These are phyloP conservation scores for Kwoniella mangroviensis DNA, from an alignment of 768 basidiomycete species.

Conservation along the genomic window DNA sequence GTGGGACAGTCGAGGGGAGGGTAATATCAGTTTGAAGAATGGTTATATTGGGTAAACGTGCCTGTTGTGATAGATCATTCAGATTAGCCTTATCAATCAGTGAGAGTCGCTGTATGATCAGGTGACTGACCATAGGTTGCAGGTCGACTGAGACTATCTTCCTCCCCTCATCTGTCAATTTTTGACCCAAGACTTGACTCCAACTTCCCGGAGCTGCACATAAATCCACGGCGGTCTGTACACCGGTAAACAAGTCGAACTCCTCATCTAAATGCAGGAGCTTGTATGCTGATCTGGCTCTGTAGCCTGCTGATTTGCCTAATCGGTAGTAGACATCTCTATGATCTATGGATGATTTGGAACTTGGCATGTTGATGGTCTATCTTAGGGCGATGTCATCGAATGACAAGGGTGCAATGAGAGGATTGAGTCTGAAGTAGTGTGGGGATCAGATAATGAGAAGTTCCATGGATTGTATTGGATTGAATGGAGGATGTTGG, in stretches of 20 bases:
- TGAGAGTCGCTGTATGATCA: not conserved
- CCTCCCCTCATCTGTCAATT: conserved; percentile 37
- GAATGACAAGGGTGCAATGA: too few relatives aligned
- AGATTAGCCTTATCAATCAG: not conserved
- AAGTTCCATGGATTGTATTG: too few relatives aligned
- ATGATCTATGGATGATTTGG: conserved; percentile 54
- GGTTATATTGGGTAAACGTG: conserved; percentile 59
- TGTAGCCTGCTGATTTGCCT: conserved; percentile 52
- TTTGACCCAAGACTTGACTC: conserved; percentile 58
- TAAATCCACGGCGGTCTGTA: conserved; percentile 55
- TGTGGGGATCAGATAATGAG: too few relatives aligned
- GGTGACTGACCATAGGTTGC: conserved; percentile 45
- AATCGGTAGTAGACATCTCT: conserved; percentile 57
- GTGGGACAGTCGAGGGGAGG: conserved; percentile 57
- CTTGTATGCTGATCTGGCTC: conserved; percentile 56
- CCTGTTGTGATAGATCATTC: too few relatives aligned
- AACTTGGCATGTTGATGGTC: conserved; percentile 56
- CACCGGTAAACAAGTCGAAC: conserved; percentile 54
- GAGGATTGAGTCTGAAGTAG: too few relatives aligned
- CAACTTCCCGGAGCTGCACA: conserved; percentile 59
- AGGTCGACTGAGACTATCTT: conserved; percentile 53
- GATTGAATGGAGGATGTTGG: too few relatives aligned
- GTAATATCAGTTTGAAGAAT: conserved; percentile 61
- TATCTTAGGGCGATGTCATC: too few relatives aligned
- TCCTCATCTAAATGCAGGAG: conserved; percentile 57